Percentiles rank a stretch among this genome's conserved stretches.
Conservation (phyloP, 495 filamentous ascomycete genomes). For the Haplographium delicatum region DNA sequence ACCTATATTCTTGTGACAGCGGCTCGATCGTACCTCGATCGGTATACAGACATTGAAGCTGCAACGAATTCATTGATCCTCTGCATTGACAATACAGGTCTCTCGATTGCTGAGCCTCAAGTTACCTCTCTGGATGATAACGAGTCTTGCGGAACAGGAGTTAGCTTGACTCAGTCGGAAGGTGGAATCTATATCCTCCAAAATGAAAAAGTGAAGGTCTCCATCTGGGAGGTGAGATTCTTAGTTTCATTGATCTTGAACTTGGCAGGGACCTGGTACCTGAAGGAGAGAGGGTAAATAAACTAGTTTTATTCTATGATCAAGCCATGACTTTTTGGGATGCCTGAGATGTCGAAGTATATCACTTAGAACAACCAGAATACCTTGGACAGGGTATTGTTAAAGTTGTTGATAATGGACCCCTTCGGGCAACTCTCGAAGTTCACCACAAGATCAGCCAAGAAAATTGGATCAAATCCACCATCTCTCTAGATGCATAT, state of each 20-base stretch:
- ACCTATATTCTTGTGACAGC: conserved; percentile 15
- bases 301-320: conserved; percentile 94
- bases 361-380: conserved; percentile 82
- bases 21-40: conserved; percentile 21
- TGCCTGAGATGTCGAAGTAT: conserved; percentile 98
- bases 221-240: too few relatives aligned
- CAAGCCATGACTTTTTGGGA: conserved; percentile 99
- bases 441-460: conserved; percentile 86
- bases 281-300: conserved; percentile 60
- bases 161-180: too few relatives aligned
- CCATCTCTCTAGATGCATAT: too few relatives aligned
- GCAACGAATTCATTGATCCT: conserved; percentile 31
- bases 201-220: too few relatives aligned
- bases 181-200: too few relatives aligned
- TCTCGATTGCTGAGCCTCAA: neutral
- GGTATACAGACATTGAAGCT: conserved; percentile 41
- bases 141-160: too few relatives aligned
- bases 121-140: too few relatives aligned
- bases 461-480: conserved; percentile 78
- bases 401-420: conserved; percentile 59
- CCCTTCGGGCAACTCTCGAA: conserved; percentile 68
- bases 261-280: too few relatives aligned
- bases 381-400: conserved; percentile 61
- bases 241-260: too few relatives aligned
- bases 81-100: conserved; percentile 6